Base-by-base conservation (phyloP, 176 grass and related monocot species). In the Stipa capillata region DNA sequence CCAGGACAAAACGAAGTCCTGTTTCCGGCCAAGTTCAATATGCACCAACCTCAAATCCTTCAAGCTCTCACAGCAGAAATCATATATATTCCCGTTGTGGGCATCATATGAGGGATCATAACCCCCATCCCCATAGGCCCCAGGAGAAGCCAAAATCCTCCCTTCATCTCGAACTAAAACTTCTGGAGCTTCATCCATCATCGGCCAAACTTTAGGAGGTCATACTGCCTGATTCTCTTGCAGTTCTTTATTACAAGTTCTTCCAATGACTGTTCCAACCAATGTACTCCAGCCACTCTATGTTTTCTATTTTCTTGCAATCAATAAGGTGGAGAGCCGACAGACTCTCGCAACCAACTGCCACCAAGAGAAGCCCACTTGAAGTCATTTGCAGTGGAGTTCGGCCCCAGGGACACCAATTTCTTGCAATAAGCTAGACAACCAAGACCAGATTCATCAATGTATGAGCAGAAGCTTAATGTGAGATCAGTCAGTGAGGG, bases 341-440 rank as follows among this genome's bases (percentile, higher is more conserved):
- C 20, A 92, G 76, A 63, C 73, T 88, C 79, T 86, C 88, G 47
- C 86, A 92, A 61, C 82, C 82, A 23, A 88, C 79, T 52, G 73
- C 82, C 44, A 92, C 44, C 2, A 82, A 83, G 40, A 92, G 78
- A 83, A 88, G 76, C 10, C 82, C n/a, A n/a, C n/a, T n/a, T n/a
- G n/a, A n/a, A n/a, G n/a, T n/a, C n/a, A n/a, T n/a, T n/a, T n/a
- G n/a, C n/a, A n/a, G 69, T 54, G 47, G 76, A 85, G 73, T 91
- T 87, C 45, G 87, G 34, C 85, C 68, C 77, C n/a, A 89, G 57
- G 17, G 69, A 86, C 37, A 34, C 80, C 61, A 92, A 70, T 16
- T 85, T 92, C 79, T 72, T 69, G 83, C 86, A 92, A 25, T 69
- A 66, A 15, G 86, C 65, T 43, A 88, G 72, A 55, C 56, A 80